Evolutionary conservation across 2,329 filamentous ascomycete genomes (phyloP), one percentile per base, ranked within the genome.

Genomic region (Passalora sequoiae): DNA sequence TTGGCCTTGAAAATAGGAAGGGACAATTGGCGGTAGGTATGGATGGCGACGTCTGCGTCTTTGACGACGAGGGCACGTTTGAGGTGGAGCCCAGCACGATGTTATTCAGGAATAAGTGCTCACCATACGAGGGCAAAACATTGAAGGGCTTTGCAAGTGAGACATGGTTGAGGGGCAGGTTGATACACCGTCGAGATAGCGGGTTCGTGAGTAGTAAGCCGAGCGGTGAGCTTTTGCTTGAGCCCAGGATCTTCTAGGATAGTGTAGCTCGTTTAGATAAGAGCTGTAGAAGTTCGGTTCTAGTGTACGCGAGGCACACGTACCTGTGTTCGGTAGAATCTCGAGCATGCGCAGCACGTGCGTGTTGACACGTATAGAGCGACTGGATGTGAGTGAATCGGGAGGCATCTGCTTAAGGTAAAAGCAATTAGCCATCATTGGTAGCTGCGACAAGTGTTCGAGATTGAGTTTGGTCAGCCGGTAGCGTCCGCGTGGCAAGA

Each of bases 51-150:
- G 76, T 97, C 31, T 92, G 87, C 56, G 82, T 97, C 12, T 96
- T 97, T 62, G 91, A 97, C 62, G 88, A 94, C 51, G 69, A 75
- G n/a, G 81, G 80, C 16, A 76, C 77, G 55, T 98, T 91, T 76
- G 76, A 81, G 17, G 81, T 75, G 40, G 68, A 69, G 60, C 67
- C 60, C n/a, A 81, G 77, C 49, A 87, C 88, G 38, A 94, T 98
- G 89, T 77, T 92, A 54, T 98, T 94, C 77, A 83, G 88, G 66
- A 95, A 96, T 67, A 87, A 88, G 60, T 89, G 88, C 71, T 89
- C 83, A 44, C 89, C 89, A 0, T 96, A 94, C 74, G 84, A 95
- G 64, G 86, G 86, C 15, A 84, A 83, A 65, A 75, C 71, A 22
- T 82, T 96, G 58, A 77, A 74, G 35, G 89, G 89, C 1, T 78